A percentile compares a stretch with the other conserved stretches of the same genome.
Evolutionary conservation across 192 early-diverging fungal species (phyloP).

Genomic region (Lobosporangium transversale): DNA sequence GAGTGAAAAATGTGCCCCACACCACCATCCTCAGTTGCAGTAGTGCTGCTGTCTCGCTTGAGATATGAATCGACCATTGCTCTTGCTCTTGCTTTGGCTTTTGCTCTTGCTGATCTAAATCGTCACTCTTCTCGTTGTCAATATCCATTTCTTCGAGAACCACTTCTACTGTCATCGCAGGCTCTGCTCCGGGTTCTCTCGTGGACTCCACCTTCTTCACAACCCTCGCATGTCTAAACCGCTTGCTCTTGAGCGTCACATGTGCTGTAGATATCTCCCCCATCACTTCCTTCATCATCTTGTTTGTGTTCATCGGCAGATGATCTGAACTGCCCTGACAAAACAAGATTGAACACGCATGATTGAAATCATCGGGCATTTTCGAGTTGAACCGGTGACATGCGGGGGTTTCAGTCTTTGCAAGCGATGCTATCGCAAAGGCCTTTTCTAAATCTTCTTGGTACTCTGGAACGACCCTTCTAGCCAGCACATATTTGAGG

Average conservation of each 20-base stretch:
- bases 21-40: slow-evolving; percentile 10
- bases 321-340: background rate
- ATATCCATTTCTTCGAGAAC: background rate
- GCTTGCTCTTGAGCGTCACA: background rate
- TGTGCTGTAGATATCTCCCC: background rate
- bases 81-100: background rate
- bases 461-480: slow-evolving; percentile 34
- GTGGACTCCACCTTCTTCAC: too few species aligned
- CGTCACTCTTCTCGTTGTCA: too few species aligned
- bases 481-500: slow-evolving; percentile 20
- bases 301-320: slow-evolving; percentile 8
- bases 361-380: slow-evolving; percentile 21
- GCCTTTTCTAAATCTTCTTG: slow-evolving; percentile 8
- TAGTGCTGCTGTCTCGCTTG: slow-evolving; percentile 1
- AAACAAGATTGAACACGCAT: slow-evolving; percentile 8
- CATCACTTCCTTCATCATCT: slow-evolving; percentile 8
- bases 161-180: background rate
- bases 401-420: slow-evolving; percentile 9
- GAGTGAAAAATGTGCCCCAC: slow-evolving; percentile 27
- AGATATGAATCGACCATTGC: slow-evolving; percentile 1
- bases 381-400: slow-evolving; percentile 27
- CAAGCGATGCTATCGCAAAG: slow-evolving; percentile 11
- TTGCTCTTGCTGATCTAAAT: background rate
- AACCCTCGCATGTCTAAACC: slow-evolving; percentile 3
- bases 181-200: too few species aligned